These are phyloP conservation scores for Ballota nigra DNA, from an alignment of 257 asterid species.

Conservation along the genomic window DNA sequence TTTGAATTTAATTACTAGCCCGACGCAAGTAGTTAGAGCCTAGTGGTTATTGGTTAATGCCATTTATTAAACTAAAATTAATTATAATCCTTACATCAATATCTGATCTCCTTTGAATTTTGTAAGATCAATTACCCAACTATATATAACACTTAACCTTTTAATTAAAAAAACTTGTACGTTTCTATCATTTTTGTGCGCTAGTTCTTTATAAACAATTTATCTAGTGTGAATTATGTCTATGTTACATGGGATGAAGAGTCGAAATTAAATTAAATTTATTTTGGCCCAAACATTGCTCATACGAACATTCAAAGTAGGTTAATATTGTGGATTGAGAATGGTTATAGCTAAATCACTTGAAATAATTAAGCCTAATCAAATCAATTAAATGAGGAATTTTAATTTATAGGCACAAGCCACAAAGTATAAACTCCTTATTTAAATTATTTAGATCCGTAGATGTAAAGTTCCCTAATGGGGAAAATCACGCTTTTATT, in stretches of 20 bases:
- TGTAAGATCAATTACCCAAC: constrained; percentile 19
- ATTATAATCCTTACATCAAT: background rate
- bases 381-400: background rate
- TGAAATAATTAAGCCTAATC: background rate
- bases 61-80: constrained; percentile 8
- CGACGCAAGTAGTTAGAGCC: constrained; percentile 7
- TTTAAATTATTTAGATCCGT: too few species aligned
- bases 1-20: background rate
- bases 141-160: constrained; percentile 2
- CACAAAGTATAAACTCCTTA: background rate
- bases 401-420: background rate
- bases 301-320: too few species aligned
- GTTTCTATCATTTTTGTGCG: too few species aligned
- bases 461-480: too few species aligned
- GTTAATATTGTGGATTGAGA: too few species aligned
- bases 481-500: too few species aligned
- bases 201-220: too few species aligned
- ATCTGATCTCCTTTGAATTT: background rate
- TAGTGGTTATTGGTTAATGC: constrained; percentile 14
- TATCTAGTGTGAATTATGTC: too few species aligned
- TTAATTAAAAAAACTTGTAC: too few species aligned
- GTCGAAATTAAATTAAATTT: too few species aligned
- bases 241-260: too few species aligned
- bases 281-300: too few species aligned
- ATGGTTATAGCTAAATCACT: background rate